These are phyloP conservation scores for Ascoidea asiatica DNA, from an alignment of 805 yeast species.

Conservation along the genomic window DNA sequence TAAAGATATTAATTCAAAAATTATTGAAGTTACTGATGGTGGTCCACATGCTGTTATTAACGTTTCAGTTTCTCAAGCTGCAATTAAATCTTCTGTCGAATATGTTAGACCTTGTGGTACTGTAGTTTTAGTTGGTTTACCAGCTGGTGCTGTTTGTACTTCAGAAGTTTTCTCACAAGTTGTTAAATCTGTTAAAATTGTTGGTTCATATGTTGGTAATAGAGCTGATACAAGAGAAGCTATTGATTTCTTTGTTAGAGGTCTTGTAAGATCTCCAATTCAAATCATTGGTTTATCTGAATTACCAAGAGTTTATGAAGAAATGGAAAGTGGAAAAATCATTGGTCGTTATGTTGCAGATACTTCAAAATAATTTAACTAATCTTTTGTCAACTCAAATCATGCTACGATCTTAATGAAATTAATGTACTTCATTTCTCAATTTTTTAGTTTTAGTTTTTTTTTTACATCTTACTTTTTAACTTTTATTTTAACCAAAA, in stretches of 20 bases:
- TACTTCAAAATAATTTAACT: conserved; percentile 46
- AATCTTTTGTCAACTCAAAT: too few relatives aligned
- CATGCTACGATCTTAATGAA: too few relatives aligned
- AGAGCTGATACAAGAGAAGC: conserved; percentile 74
- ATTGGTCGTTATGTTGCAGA: conserved; percentile 86
- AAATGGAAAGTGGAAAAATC: conserved; percentile 43
- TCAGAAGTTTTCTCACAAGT: conserved; percentile 61
- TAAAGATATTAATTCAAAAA: conserved; percentile 36
- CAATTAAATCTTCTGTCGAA: conserved; percentile 41
- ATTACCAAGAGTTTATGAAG: conserved; percentile 35
- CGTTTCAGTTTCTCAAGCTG: conserved; percentile 57
- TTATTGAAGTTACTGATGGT: conserved; percentile 43
- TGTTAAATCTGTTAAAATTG: conserved; percentile 53
- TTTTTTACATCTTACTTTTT: too few relatives aligned
- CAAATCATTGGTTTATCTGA: conserved; percentile 43
- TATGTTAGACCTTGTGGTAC: conserved; percentile 57
- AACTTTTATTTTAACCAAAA: too few relatives aligned
- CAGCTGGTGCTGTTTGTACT: conserved; percentile 58
- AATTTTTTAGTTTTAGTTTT: too few relatives aligned
- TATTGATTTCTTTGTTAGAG: conserved; percentile 54
- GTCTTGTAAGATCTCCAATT: conserved; percentile 50
- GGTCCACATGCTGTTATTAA: conserved; percentile 69
- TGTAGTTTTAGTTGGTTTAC: conserved; percentile 60
- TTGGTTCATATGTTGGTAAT: conserved; percentile 81
- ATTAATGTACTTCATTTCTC: too few relatives aligned